phyloP scores from a whole-genome alignment of 31 red algal genomes.

The Porphyra umbilicalis region DNA sequence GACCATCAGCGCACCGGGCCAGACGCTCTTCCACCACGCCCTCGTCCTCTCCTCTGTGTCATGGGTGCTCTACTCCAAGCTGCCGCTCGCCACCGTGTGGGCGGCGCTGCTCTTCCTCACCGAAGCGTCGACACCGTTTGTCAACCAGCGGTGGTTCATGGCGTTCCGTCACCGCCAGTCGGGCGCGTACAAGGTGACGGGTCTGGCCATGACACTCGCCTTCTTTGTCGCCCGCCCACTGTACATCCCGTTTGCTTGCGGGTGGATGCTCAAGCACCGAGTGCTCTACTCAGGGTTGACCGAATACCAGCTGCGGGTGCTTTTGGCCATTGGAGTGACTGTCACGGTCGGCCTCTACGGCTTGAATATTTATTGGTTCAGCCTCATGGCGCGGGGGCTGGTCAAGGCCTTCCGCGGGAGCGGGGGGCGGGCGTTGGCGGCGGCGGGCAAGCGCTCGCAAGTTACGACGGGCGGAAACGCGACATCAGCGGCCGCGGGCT shows the following conservation, averaged over 20 bases:
- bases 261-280: neutral
- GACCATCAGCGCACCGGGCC: slow-evolving; percentile 13
- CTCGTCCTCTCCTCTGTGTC: slow-evolving; percentile 8
- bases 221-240: slow-evolving; percentile 4
- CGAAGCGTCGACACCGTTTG: slow-evolving; percentile 30
- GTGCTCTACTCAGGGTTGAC: neutral
- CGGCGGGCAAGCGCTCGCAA: neutral
- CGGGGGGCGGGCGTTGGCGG: neutral
- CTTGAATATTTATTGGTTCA: slow-evolving; percentile 18
- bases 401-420: neutral
- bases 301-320: neutral
- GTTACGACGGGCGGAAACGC: neutral
- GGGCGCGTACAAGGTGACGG: slow-evolving; percentile 1
- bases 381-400: slow-evolving; percentile 12
- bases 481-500: neutral
- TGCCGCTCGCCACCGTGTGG: slow-evolving; percentile 19
- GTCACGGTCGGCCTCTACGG: neutral
- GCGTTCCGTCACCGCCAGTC: slow-evolving; percentile 10
- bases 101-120: slow-evolving; percentile 23
- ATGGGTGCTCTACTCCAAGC: neutral
- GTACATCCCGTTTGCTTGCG: slow-evolving; percentile 1
- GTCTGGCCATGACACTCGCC: slow-evolving; percentile 8
- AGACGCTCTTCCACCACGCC: slow-evolving; percentile 24
- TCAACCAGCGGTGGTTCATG: slow-evolving; percentile 40
- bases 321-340: neutral